These are phyloP conservation scores for Phytophthora brassicae DNA, from an alignment of 352 stramenopile species.

Conservation along the genomic window DNA sequence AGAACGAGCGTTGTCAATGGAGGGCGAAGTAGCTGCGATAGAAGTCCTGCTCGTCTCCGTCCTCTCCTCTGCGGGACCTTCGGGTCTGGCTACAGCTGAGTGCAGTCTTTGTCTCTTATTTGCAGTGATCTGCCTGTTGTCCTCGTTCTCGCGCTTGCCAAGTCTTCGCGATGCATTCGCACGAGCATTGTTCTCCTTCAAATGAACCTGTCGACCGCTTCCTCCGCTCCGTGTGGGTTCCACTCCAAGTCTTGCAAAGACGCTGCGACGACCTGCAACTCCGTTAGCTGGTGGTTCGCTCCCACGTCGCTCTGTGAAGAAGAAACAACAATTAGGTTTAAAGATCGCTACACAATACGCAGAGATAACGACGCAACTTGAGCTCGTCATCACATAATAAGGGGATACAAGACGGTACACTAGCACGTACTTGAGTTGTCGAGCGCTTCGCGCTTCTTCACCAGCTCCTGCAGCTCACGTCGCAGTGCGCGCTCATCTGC, in stretches of 20 bases:
- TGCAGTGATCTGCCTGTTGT: conserved; percentile 10
- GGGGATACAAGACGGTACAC: no score
- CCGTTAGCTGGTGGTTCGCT: not conserved
- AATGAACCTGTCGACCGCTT: conserved; percentile 20
- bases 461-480: conserved; percentile 49
- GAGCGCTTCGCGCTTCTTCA: conserved; percentile 56
- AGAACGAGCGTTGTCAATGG: conserved; percentile 12
- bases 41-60: conserved; percentile 15
- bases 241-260: conserved; percentile 38
- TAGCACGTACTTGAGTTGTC: conserved; percentile 31
- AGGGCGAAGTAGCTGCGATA: conserved; percentile 12
- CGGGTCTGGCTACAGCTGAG: conserved; percentile 36
- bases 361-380: not conserved
- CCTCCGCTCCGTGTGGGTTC: conserved; percentile 28
- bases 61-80: conserved; percentile 20
- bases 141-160: conserved; percentile 39
- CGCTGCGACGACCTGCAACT: conserved; percentile 19
- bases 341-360: conserved; percentile 19
- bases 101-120: conserved; percentile 50
- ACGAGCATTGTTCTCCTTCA: conserved; percentile 29
- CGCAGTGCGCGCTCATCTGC: conserved; percentile 57
- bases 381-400: no score
- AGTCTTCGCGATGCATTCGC: conserved; percentile 28
- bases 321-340: conserved; percentile 15
- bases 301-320: conserved; percentile 26